Percentiles rank a stretch among this genome's conserved stretches.
Conservation (phyloP, 2,329 filamentous ascomycete genomes). For the Apiospora phragmitis region DNA sequence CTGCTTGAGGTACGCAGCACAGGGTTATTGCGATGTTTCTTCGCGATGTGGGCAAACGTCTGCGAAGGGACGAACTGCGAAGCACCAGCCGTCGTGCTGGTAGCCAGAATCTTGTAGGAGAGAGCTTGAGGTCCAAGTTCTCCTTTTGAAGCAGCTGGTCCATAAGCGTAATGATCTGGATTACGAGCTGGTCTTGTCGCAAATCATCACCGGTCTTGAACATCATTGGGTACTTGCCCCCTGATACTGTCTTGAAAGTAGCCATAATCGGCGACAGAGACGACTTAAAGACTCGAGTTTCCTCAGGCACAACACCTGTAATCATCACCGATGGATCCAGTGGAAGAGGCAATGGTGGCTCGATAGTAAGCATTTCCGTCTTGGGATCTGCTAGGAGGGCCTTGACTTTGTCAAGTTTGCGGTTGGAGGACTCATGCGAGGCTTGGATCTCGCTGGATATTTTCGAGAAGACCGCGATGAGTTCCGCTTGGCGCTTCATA, state of each 20-base stretch:
- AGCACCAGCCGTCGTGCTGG: conserved; percentile 83
- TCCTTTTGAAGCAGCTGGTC: conserved; percentile 93
- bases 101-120: conserved; percentile 94
- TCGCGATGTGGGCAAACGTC: conserved; percentile 78
- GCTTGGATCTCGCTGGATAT: conserved; percentile 87
- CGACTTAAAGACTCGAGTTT: conserved; percentile 93
- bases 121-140: conserved; percentile 91
- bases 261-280: conserved; percentile 89
- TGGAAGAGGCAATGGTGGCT: conserved; percentile 83
- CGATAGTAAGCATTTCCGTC: conserved; percentile 81
- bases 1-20: conserved; percentile 82
- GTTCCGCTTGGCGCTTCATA: conserved; percentile 82
- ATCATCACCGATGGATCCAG: conserved; percentile 83
- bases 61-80: conserved; percentile 92
- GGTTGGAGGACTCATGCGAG: conserved; percentile 72
- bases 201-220: conserved; percentile 98
- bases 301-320: conserved; percentile 77
- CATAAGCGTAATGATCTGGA: conserved; percentile 97
- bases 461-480: conserved; percentile 83
- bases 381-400: conserved; percentile 83
- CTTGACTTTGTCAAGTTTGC: conserved; percentile 84
- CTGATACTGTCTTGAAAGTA: conserved; percentile 79
- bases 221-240: conserved; percentile 82
- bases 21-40: conserved; percentile 74
- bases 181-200: conserved; percentile 94